Conservation (phyloP, 2,329 filamentous ascomycete genomes). For the Fonsecaea erecta region DNA sequence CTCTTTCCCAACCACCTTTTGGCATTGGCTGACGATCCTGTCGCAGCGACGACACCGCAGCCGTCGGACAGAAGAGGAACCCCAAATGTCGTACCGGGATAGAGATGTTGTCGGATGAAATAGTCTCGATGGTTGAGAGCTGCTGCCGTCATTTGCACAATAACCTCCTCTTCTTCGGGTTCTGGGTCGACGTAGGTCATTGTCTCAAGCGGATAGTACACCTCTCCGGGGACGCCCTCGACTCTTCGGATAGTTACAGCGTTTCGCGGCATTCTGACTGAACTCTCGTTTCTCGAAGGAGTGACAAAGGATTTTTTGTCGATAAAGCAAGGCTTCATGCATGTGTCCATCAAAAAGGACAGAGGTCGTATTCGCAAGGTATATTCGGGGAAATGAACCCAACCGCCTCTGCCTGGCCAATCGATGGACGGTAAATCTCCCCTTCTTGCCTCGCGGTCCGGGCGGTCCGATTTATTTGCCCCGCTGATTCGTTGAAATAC, state of each 20-base stretch:
- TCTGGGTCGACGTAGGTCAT: not conserved
- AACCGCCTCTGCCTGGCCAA: too few species aligned
- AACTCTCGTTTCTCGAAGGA: too few species aligned
- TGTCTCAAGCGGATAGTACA: not conserved
- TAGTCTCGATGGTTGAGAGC: conserved; percentile 6
- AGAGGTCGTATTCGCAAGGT: too few species aligned
- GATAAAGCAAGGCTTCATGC: too few species aligned
- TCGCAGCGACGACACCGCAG: conserved; percentile 70
- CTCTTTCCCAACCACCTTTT: conserved; percentile 63
- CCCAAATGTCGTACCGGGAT: conserved; percentile 42
- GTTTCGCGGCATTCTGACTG: not conserved
- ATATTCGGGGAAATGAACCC: too few species aligned
- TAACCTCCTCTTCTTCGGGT: not conserved
- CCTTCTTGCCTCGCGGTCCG: too few species aligned
- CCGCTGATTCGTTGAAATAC: too few species aligned
- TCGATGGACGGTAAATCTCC: too few species aligned
- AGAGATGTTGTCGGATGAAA: not conserved
- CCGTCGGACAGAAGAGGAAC: conserved; percentile 83
- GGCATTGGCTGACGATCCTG: conserved; percentile 62
- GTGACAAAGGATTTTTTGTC: too few species aligned
- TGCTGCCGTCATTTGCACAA: not conserved
- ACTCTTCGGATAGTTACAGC: not conserved
- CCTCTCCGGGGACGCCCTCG: not conserved
- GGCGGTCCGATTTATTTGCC: too few species aligned
- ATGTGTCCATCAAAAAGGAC: too few species aligned